phyloP scores from a whole-genome alignment of 305 asterid genomes.

The Solanum chacoense region DNA sequence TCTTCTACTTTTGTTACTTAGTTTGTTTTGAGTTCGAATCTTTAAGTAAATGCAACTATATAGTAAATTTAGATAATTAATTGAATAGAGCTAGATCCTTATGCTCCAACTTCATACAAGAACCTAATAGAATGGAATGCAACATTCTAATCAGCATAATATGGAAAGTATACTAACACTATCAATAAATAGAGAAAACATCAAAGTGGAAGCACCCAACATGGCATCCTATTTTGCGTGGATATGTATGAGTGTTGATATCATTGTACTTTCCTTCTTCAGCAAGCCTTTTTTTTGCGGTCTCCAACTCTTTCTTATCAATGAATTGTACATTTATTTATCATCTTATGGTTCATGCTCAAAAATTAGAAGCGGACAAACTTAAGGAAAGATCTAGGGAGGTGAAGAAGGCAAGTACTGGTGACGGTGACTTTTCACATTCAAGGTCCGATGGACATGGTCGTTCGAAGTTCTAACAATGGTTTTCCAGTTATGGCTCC shows the following conservation, averaged over 20 bases:
- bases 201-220: neutral
- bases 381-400: neutral
- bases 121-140: neutral
- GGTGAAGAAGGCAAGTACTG: neutral
- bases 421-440: neutral
- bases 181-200: neutral
- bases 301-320: slow-evolving; percentile 17
- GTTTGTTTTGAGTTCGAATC: no score
- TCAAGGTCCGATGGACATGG: neutral
- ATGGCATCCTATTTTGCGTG: neutral
- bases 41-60: neutral
- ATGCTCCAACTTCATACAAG: neutral
- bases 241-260: neutral
- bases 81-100: neutral
- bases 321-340: neutral
- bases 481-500: neutral
- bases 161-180: neutral
- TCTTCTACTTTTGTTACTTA: no score
- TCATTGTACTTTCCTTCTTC: slow-evolving; percentile 29
- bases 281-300: slow-evolving; percentile 26
- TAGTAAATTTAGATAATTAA: neutral
- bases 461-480: neutral
- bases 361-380: neutral
- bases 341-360: neutral
- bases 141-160: neutral